Base-by-base conservation (phyloP, 768 basidiomycete genomes). In the Pleurotus ostreatus region DNA sequence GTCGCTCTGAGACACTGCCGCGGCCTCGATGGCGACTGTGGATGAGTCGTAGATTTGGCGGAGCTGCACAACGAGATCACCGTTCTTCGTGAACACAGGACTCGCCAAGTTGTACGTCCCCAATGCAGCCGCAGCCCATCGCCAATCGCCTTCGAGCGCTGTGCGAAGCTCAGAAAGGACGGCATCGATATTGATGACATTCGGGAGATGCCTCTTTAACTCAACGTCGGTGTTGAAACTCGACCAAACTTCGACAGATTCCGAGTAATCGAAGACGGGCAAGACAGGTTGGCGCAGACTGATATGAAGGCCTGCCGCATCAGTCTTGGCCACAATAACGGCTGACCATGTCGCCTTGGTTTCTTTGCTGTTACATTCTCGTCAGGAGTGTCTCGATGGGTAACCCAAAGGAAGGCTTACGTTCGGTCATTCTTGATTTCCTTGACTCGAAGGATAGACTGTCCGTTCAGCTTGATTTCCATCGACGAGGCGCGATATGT, bases 31-130 rank as follows among this genome's bases (percentile, higher is more conserved):
- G 20, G 20, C 13, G 9, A 16, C n/a, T 44, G 41, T 22, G 7
- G n/a, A n/a, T 1, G 15, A 44, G 41, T 11, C 30, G 30, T 34
- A 34, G 30, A 44, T 44, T 22, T 49, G 48, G 15, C 51, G 51
- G 40, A 59, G 58, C 30, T 59, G 55, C 46, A 56, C 48, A 48
- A 59, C 41, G 55, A 59, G 58, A 39, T 60, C 59, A 11, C 59
- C 59, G n/a, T 46, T 46, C 44, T 30, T 49, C 1, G 56, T 60
- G 54, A 60, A 60, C 18, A 55, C 57, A 13, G 59, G 59, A 57
- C 53, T 55, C 11, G 55, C 23, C 22, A 56, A 49, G 43, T 20
- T 44, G 48, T 59, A 59, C 13, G 40, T 40, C 13, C 44, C 26
- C 15, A 56, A 48, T 16, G 46, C 58, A 25, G 58, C 48, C 37